These are phyloP conservation scores for Globisporangium viniferum DNA, from an alignment of 352 stramenopile genomes.

Conservation along the genomic window DNA sequence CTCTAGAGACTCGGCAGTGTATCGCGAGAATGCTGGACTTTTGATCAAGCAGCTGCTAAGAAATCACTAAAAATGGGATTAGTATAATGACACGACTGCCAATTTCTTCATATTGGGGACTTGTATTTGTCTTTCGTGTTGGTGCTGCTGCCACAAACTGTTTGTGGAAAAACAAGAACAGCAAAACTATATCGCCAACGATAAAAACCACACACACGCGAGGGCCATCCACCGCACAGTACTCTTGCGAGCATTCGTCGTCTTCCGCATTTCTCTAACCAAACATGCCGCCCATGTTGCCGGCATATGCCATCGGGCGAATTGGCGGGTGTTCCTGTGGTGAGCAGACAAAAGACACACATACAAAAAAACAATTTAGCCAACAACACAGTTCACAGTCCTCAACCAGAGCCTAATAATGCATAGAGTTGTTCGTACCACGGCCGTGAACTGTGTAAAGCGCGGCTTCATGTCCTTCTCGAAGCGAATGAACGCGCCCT, in stretches of 20 bases:
- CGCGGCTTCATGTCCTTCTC: constrained; percentile 92
- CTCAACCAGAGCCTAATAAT: background rate
- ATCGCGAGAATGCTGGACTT: constrained; percentile 8
- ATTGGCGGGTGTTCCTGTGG: constrained; percentile 83
- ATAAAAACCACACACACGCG: background rate
- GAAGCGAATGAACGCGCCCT: constrained; percentile 99
- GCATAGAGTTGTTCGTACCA: constrained; percentile 51
- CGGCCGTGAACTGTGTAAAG: constrained; percentile 95
- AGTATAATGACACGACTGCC: background rate
- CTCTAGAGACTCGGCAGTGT: background rate
- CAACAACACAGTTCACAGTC: background rate
- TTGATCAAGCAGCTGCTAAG: constrained; percentile 15
- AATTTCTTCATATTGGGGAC: background rate
- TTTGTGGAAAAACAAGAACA: background rate
- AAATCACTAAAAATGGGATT: constrained; percentile 1
- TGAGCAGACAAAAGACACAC: background rate
- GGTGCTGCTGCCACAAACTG: background rate
- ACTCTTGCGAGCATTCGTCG: background rate
- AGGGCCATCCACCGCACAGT: background rate
- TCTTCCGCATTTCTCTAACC: constrained; percentile 32
- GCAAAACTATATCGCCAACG: background rate
- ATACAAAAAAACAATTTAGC: constrained; percentile 2
- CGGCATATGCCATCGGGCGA: constrained; percentile 86
- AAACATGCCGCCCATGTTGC: constrained; percentile 90
- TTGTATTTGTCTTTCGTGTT: background rate